Base-by-base conservation (phyloP, 2,329 filamentous ascomycete genomes). In the Colletotrichum sidae region DNA sequence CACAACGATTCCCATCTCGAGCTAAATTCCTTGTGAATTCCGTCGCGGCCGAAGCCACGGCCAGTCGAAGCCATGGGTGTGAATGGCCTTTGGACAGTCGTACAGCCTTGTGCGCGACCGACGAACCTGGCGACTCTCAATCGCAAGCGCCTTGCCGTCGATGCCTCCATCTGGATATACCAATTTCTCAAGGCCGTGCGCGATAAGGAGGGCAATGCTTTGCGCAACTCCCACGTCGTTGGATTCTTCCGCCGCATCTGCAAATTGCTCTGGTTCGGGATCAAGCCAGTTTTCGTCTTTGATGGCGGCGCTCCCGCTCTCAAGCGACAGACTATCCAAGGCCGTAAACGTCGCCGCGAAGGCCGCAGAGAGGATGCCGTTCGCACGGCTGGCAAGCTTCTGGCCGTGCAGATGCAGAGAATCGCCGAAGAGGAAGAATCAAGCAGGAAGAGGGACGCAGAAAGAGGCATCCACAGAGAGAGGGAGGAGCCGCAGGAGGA, bases 131-230 rank as follows among this genome's bases (percentile, higher is more conserved):
- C 96, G 72, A 97, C 95, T 12, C 89, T 99, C 67, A 98, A 98
- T 78, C 93, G 92, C 71, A 97, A 97, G 80, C 93, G 96, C 13
- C 91, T 99, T 54, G 96, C 96, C 51, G 93, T 99, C 70, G 96
- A 99, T 80, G 96, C 96, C 64, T 97, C 94, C 11, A 99, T 99
- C 76, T 99, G 96, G 96, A 98, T 99, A 72, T 99, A 99, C 84
- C 96, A 99, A 76, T 99, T 99, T 74, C 88, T 99, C 72, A 99
- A 99, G 81, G 96, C 96, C 9, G 96, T 99, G 10, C 94, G 96
- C 72, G 96, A 99, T 80, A 97, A 98, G 74, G 96, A 99, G 79
- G 96, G 96, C 58, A 97, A 99, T 75, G 96, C 96, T 1, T 84
- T 99, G 56, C 93, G 94, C 69, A 99, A 97, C 81, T 95, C 93